Base-by-base conservation (phyloP, 768 basidiomycete genomes). In the Rubroboletus pulcherrimus region DNA sequence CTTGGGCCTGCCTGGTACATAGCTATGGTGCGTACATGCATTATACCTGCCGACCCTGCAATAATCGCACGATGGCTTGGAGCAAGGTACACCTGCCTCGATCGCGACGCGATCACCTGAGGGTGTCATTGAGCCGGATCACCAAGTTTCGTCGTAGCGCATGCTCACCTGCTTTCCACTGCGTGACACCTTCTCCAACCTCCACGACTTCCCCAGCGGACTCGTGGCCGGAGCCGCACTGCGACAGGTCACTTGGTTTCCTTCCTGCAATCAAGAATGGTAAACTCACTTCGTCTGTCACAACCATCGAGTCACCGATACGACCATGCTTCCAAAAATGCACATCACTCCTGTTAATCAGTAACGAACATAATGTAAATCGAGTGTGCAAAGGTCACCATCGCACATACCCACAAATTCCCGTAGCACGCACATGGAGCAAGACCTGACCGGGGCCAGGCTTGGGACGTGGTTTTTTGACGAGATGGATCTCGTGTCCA, bases 311-410 rank as follows among this genome's bases (percentile, higher is more conserved):
- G 61, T 85, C 82, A 9, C 86, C 86, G 49, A 87, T 78, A 39
- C 82, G 73, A 7, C 85, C 85, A 66, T 86, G 83, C 58, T 85
- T 77, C 85, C 85, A 87, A 67, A 87, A 86, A 65, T 87, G 85
- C 60, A 87, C 82, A 56, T 87, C 85, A 45, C 83, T 86, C 76
- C 85, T 86, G 53, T 54, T 33, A 24, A 52, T 31, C 47, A 14
- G 47, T 17, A 38, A 1, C 14, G 21, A 39, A 30, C 5, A 12
- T 26, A 45, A 12, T 30, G 48, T 31, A 30, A 14, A 41, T 49
- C 14, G 26, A 40, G 26, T n/a, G 40, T 5, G 12, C 19, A 39
- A 45, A 29, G 29, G 15, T 38, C 15, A 29, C 8, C 17, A 52
- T 41, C 49, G 15, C 26, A 69, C 80, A 51, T 61, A 82, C 85